Conservation (phyloP, 345 rosid genomes). For the Salix udensis region DNA sequence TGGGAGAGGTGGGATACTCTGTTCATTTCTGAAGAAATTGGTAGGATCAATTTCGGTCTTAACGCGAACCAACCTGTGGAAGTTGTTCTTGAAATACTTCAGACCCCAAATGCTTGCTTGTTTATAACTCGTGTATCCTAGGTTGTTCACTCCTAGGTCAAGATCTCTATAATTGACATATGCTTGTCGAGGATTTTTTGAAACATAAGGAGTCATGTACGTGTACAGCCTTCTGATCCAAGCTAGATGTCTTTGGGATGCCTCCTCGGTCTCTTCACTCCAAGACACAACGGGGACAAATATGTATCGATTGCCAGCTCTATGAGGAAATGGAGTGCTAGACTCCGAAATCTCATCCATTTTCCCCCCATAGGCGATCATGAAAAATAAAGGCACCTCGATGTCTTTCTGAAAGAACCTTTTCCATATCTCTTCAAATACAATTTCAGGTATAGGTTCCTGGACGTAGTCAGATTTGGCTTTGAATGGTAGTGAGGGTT, state of each 20-base stretch:
- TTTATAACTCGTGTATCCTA: no score
- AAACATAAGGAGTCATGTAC: conserved; percentile 45
- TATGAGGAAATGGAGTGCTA: conserved; percentile 34
- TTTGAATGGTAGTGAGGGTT: conserved; percentile 37
- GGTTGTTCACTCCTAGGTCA: conserved; percentile 9
- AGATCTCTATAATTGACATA: conserved; percentile 20
- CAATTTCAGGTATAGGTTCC: conserved; percentile 29
- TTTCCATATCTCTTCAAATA: conserved; percentile 43
- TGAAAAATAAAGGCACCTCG: conserved; percentile 25
- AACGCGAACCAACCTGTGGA: no score
- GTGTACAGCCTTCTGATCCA: conserved; percentile 28
- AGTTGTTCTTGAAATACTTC: no score
- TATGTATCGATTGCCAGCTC: conserved; percentile 48
- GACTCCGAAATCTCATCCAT: conserved; percentile 45
- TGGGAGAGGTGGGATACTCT: no score
- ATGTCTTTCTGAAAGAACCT: conserved; percentile 28
- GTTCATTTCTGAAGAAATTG: no score
- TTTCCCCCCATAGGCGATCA: conserved; percentile 55
- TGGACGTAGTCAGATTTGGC: conserved; percentile 68
- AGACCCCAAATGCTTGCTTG: no score
- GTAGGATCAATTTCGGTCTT: no score
- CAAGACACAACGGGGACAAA: conserved; percentile 40
- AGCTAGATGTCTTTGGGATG: conserved; percentile 19
- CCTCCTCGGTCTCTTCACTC: conserved; percentile 25
- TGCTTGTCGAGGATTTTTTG: conserved; percentile 50